Evolutionary conservation across 2,329 filamentous ascomycete genomes (phyloP).

Genomic region (Colletotrichum musae): DNA sequence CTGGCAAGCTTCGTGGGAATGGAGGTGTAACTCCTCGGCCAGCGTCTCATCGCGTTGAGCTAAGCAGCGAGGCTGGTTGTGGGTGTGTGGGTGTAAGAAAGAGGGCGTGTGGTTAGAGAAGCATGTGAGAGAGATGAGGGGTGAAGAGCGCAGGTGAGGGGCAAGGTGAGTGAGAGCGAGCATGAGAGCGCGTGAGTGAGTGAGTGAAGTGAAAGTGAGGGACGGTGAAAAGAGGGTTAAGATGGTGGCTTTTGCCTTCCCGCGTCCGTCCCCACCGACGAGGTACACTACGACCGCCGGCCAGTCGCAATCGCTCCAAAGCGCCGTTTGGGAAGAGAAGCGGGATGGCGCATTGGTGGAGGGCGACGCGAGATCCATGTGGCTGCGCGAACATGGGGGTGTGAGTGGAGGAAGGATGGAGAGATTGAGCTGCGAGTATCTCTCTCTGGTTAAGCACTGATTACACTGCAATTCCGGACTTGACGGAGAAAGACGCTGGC

Average conservation of each 20-base stretch:
- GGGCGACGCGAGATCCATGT: constrained; percentile 26
- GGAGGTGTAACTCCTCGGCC: not conserved
- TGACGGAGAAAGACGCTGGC: too few species aligned
- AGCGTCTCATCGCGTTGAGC: constrained; percentile 21
- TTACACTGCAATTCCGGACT: too few species aligned
- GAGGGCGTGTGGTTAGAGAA: not conserved
- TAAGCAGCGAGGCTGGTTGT: constrained; percentile 4
- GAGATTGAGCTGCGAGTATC: too few species aligned
- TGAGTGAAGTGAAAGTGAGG: not conserved
- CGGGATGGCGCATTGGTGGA: constrained; percentile 36
- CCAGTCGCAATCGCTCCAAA: constrained; percentile 38
- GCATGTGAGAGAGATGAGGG: not conserved
- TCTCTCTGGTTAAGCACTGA: too few species aligned
- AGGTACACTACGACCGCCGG: not conserved
- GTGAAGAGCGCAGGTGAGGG: not conserved
- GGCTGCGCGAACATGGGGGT: constrained; percentile 6
- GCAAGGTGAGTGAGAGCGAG: not conserved
- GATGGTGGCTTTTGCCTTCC: constrained; percentile 13
- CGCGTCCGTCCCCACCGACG: not conserved
- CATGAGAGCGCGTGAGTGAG: constrained; percentile 4
- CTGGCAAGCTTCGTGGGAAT: not conserved
- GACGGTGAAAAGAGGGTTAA: constrained; percentile 27
- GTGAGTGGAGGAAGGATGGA: not conserved
- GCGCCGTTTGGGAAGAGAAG: constrained; percentile 23
- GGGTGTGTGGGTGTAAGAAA: not conserved